phyloP scores from a whole-genome alignment of 176 grass and related monocot species.

The Juncus effusus region DNA sequence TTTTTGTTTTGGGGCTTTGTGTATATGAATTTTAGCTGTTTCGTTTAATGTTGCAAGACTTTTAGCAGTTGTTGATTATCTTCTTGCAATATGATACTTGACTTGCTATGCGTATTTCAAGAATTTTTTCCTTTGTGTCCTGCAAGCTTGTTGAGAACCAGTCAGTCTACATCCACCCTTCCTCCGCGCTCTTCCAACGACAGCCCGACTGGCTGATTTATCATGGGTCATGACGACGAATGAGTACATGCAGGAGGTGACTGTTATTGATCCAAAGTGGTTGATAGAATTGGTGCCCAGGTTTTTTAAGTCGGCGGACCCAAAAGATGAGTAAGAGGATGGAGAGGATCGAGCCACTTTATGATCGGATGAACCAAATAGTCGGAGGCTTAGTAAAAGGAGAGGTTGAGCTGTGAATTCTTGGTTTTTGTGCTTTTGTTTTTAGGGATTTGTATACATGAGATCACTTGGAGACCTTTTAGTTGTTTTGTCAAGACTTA shows the following conservation, averaged over 20 bases:
- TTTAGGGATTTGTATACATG: neutral
- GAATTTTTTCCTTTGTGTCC: neutral
- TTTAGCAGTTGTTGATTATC: too few relatives aligned
- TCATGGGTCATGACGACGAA: constrained; percentile 85
- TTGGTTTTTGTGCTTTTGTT: neutral
- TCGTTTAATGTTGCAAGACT: too few relatives aligned
- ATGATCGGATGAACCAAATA: constrained; percentile 87
- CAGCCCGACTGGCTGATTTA: constrained; percentile 93
- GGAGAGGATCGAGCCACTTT: constrained; percentile 91
- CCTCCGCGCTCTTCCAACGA: constrained; percentile 81
- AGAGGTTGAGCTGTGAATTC: constrained; percentile 45
- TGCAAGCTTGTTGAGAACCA: constrained; percentile 66
- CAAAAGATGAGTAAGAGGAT: constrained; percentile 90
- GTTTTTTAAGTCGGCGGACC: constrained; percentile 71
- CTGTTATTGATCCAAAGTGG: constrained; percentile 83
- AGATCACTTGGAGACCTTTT: neutral
- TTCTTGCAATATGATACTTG: too few relatives aligned
- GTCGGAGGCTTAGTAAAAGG: constrained; percentile 86
- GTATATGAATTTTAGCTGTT: neutral
- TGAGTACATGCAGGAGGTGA: constrained; percentile 86
- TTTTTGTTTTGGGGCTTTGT: neutral
- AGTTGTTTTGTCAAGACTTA: too few relatives aligned
- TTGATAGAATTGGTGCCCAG: constrained; percentile 68
- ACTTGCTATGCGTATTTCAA: too few relatives aligned
- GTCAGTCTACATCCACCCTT: constrained; percentile 81